phyloP scores from a whole-genome alignment of 352 stramenopile species.

The Phytophthora sp. region DNA sequence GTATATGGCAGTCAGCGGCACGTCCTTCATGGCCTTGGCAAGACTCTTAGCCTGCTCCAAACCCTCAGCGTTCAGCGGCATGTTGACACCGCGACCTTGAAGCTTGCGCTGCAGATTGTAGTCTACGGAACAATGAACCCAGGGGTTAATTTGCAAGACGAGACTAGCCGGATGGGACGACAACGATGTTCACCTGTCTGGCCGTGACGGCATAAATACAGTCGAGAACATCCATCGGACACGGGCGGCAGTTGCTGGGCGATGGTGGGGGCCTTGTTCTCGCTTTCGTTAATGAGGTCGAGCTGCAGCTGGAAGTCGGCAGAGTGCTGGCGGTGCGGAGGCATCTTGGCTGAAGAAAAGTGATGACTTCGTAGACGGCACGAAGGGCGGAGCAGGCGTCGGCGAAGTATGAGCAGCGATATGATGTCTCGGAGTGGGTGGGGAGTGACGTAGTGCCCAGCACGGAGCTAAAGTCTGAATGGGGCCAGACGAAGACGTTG shows the following conservation, averaged over 20 bases:
- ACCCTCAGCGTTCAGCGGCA: constrained; percentile 65
- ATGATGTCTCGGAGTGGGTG: not conserved
- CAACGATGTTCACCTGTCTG: constrained; percentile 56
- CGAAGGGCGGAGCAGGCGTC: too few species aligned
- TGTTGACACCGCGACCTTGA: constrained; percentile 82
- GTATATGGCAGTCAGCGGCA: constrained; percentile 74
- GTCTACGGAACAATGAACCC: constrained; percentile 38
- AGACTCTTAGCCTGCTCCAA: constrained; percentile 65
- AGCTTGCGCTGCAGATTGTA: constrained; percentile 77
- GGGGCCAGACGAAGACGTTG: not conserved
- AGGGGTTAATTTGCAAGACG: not conserved
- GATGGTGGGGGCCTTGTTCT: constrained; percentile 30
- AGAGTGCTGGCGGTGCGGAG: constrained; percentile 29
- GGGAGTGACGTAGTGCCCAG: constrained; percentile 14
- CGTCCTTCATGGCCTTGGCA: constrained; percentile 65
- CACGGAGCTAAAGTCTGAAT: constrained; percentile 38
- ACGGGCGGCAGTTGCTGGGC: constrained; percentile 66
- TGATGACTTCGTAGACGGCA: constrained; percentile 27
- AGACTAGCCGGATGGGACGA: not conserved
- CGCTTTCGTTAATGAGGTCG: constrained; percentile 16
- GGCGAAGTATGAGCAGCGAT: constrained; percentile 3
- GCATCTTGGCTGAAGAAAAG: constrained; percentile 28
- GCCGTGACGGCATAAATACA: constrained; percentile 83
- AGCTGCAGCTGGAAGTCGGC: constrained; percentile 36
- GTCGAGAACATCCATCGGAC: constrained; percentile 50